phyloP scores from a whole-genome alignment of 306 rosid species.

The Malus sieversii region DNA sequence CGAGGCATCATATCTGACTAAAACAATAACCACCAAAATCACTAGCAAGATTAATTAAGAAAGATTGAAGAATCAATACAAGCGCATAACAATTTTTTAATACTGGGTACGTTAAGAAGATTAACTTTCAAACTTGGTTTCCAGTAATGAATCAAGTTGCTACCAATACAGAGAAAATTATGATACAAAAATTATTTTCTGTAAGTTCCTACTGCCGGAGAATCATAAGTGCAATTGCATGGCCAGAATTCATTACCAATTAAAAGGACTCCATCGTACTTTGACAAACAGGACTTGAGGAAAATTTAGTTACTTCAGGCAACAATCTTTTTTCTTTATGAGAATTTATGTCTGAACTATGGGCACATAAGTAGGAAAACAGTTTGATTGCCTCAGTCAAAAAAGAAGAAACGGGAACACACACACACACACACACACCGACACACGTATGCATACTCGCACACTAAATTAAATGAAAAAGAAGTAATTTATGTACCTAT shows the following conservation, averaged over 20 bases:
- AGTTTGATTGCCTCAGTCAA: background rate
- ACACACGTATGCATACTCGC: background rate
- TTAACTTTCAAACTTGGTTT: background rate
- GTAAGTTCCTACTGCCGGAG: background rate
- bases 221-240: background rate
- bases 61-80: background rate
- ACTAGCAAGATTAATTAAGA: constrained; percentile 5
- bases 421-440: no score
- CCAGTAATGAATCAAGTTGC: background rate
- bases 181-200: no score
- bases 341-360: background rate
- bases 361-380: background rate
- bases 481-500: constrained; percentile 47
- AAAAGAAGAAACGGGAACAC: background rate
- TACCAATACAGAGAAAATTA: background rate
- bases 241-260: background rate
- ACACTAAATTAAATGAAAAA: background rate
- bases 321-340: no score
- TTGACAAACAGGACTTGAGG: background rate
- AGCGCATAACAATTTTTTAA: constrained; percentile 7
- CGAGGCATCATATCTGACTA: constrained; percentile 78
- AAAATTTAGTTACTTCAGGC: background rate
- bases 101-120: background rate
- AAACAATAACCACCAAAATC: constrained; percentile 38
- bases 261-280: background rate